A percentile compares a stretch with the other conserved stretches of the same genome.
phyloP scores from a whole-genome alignment of 2,329 filamentous ascomycete species.

The Pseudogymnoascus sp. region DNA sequence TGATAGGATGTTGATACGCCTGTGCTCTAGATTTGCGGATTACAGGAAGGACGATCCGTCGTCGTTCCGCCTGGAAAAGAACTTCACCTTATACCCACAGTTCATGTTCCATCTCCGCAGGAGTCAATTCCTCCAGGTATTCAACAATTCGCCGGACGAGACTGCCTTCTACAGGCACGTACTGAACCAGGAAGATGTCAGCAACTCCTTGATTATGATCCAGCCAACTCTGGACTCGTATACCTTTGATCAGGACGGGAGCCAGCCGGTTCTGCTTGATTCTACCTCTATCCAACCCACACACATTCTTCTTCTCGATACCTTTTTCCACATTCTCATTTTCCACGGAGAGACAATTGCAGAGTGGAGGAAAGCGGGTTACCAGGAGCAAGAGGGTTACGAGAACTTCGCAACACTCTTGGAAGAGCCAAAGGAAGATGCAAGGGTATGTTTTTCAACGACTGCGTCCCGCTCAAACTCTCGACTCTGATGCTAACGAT shows the following conservation, averaged over 20 bases:
- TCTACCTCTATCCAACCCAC: constrained; percentile 93
- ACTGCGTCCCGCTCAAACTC: not conserved
- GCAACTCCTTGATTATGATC: constrained; percentile 97
- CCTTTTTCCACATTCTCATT: constrained; percentile 98
- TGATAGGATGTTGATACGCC: constrained; percentile 92
- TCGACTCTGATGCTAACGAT: constrained; percentile 19
- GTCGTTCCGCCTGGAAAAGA: constrained; percentile 95
- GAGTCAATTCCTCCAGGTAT: constrained; percentile 96
- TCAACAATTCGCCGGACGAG: constrained; percentile 98
- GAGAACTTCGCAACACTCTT: constrained; percentile 88
- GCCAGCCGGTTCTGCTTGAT: constrained; percentile 87
- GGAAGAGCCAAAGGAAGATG: constrained; percentile 93
- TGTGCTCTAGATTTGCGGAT: constrained; percentile 94
- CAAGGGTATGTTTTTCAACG: constrained; percentile 56
- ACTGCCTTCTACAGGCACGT: constrained; percentile 99
- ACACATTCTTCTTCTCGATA: constrained; percentile 89
- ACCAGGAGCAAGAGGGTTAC: constrained; percentile 96
- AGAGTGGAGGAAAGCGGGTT: constrained; percentile 95
- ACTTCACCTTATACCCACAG: constrained; percentile 96
- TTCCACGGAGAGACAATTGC: constrained; percentile 98
- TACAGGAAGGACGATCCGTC: constrained; percentile 97
- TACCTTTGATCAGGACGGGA: constrained; percentile 90
- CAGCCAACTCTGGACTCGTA: constrained; percentile 97
- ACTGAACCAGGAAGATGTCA: constrained; percentile 92
- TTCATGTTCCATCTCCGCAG: constrained; percentile 99